phyloP scores from a whole-genome alignment of 345 rosid species.

The Erucastrum elatum region DNA sequence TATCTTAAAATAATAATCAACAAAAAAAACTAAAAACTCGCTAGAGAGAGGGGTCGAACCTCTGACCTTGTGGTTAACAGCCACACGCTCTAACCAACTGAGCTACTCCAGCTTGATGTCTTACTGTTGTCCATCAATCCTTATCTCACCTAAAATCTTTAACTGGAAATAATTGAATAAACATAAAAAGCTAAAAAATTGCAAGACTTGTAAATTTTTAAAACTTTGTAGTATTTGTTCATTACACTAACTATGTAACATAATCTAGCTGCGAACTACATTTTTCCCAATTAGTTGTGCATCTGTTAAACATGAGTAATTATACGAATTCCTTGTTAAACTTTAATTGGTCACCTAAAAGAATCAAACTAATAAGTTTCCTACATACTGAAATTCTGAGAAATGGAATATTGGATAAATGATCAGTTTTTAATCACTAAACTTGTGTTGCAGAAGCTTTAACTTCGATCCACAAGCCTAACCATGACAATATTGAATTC shows the following conservation, averaged over 20 bases:
- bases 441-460: not conserved
- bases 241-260: too few relatives aligned
- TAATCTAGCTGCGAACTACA: too few relatives aligned
- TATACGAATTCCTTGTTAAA: not conserved
- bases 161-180: too few relatives aligned
- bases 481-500: not conserved
- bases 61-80: constrained; percentile 84
- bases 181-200: too few relatives aligned
- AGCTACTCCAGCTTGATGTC: constrained; percentile 38
- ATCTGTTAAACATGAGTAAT: not conserved
- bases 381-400: not conserved
- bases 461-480: not conserved
- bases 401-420: not conserved
- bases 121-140: too few relatives aligned
- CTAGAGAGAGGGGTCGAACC: constrained; percentile 75
- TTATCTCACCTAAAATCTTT: too few relatives aligned
- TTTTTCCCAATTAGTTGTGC: too few relatives aligned
- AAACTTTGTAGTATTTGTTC: too few relatives aligned
- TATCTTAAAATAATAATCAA: not conserved
- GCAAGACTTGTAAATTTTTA: too few relatives aligned
- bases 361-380: not conserved
- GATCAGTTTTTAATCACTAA: not conserved
- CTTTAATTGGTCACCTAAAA: not conserved
- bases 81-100: constrained; percentile 88
- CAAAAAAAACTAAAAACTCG: not conserved